Base-by-base conservation (phyloP, 2,329 filamentous ascomycete species). In the Curvularia sp. region DNA sequence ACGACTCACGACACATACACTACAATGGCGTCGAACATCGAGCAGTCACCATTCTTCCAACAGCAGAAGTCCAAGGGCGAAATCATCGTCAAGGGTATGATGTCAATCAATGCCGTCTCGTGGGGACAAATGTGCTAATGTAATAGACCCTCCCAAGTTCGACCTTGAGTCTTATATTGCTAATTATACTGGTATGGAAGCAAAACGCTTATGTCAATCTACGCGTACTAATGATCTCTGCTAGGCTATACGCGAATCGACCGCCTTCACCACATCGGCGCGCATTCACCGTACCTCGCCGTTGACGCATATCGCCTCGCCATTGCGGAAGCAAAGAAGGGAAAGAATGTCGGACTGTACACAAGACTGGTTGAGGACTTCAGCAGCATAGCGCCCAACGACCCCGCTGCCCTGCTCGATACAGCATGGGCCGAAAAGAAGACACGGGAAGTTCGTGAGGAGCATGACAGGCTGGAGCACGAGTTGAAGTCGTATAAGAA, bases 401-500 rank as follows among this genome's bases (percentile, higher is more conserved):
- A 95, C 48, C 82, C 87, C 0, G 88, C 93, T 62, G 88, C 89
- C 2, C 72, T 78, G 1, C 81, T 83, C 55, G 93, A 98, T 70
- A 80, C 83, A 22, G 80, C 81, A n/a, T 98, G 94, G 94, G 84
- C 89, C n/a, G 84, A 89, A 7, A 82, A 80, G 57, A 89, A 85
- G 38, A 86, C 88, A 22, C 86, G 86, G 62, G 80, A 84, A 51
- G 91, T 93, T 68, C 86, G 86, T 66, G 79, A 81, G 1, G 90
- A 96, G 76, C 89, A 89, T 0, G 83, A 87, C 55, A 86, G 90
- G n/a, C 82, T 98, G 55, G 92, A 97, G 73, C 81, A 85, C 15
- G 92, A 98, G 77, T 82, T 99, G 20, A 93, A 93, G 76, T 89
- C 89, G 1, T 98, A 98, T 78, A 97, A 95, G 79, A 97, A 97